Conservation (phyloP, 148 eudicot genomes). For the Rhododendron simsii region DNA sequence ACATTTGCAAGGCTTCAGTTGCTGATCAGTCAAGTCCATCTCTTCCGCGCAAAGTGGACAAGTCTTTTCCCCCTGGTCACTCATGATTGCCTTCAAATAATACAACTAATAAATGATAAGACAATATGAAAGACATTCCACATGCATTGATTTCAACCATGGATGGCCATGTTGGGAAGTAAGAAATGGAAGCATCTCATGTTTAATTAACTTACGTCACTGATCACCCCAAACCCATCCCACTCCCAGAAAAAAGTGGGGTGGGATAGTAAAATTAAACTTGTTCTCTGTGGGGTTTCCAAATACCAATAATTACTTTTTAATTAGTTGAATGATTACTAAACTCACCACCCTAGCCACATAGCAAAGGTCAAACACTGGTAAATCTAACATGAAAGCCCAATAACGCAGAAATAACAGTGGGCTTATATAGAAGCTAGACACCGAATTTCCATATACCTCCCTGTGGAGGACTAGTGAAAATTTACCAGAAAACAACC, state of each 20-base stretch:
- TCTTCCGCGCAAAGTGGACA: conserved; percentile 99
- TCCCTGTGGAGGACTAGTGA: background rate
- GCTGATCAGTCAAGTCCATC: conserved; percentile 99
- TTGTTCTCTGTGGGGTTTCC: background rate
- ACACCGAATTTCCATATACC: background rate
- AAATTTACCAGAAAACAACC: background rate
- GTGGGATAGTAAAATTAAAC: background rate
- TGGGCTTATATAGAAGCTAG: background rate
- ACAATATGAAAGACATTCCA: background rate
- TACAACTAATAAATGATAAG: background rate
- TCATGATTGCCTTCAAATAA: conserved; percentile 57
- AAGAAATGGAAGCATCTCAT: background rate
- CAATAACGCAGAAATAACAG: background rate
- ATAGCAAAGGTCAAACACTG: background rate
- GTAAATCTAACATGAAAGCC: background rate
- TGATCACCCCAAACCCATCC: background rate
- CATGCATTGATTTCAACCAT: background rate
- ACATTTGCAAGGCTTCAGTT: conserved; percentile 96
- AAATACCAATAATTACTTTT: background rate
- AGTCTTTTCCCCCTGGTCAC: conserved; percentile 83
- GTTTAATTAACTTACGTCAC: background rate
- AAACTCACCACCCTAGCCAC: background rate
- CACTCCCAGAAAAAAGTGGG: background rate
- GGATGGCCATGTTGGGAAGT: background rate
- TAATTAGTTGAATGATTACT: background rate